Base-by-base conservation (phyloP, 176 grass and related monocot genomes). In the Musa troglodytarum region DNA sequence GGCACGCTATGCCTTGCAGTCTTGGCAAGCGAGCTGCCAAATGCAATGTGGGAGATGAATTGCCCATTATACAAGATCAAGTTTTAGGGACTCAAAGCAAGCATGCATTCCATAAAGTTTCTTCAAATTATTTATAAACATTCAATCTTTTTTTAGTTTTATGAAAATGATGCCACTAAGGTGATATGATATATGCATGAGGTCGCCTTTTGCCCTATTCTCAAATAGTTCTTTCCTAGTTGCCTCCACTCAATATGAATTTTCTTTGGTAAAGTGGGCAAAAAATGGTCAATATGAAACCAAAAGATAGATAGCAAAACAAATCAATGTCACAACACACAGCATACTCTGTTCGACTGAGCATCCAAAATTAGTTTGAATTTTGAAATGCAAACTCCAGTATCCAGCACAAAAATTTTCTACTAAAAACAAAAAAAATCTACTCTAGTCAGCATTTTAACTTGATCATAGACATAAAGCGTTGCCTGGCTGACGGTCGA, bases 11-110 rank as follows among this genome's bases (percentile, higher is more conserved):
- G 25, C 91, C 95, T 2, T 91, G 90, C 69, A 99, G 75, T 83
- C 95, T 89, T 68, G 90, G 91, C 69, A 99, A 83, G 63, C 76
- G 83, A n/a, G 91, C 83, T 10, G 95, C 91, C 77, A 99, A 85
- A 72, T 99, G 95, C 73, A 99, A 74, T 58, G 95, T 99, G 58
- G 95, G 95, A 2, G 55, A 99, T 91, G 64, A 91, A 99, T 73
- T 99, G 91, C 56, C 95, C 95, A 22, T 22, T 22, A 81, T 99
- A 99, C 79, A 94, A 81, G 83, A 99, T 92, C 84, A 99, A 69
- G 25, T 94, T 83, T 86, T 99, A 26, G 25, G 25, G 25, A 26
- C 25, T 1, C 25, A 26, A 26, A 26, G 1, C 25, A 26, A 26
- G 25, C 25, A 26, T 26, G 1, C 25, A 26, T 26, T 26, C 25